phyloP scores from a whole-genome alignment of 306 rosid genomes.

The Quercus alba region DNA sequence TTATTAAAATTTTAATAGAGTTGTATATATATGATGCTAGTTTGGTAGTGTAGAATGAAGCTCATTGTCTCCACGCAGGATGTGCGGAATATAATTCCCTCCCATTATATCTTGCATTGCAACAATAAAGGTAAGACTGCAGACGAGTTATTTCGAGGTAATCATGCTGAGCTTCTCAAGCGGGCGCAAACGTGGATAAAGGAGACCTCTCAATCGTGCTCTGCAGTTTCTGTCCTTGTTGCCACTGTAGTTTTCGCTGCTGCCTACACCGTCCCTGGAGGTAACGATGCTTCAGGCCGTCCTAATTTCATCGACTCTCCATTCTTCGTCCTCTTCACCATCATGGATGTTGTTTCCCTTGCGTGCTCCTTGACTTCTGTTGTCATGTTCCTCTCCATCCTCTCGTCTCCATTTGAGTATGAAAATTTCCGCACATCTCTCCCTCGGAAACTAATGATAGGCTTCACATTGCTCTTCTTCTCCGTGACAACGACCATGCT shows the following conservation, averaged over 20 bases:
- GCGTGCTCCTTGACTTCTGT: not conserved
- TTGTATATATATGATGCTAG: no score
- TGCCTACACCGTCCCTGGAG: not conserved
- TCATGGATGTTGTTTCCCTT: not conserved
- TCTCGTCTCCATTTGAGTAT: not conserved
- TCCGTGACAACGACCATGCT: not conserved
- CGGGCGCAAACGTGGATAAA: not conserved
- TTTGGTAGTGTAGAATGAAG: no score
- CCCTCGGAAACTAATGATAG: not conserved
- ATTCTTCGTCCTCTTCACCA: not conserved
- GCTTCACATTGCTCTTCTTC: not conserved
- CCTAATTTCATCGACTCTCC: not conserved
- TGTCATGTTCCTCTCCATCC: not conserved
- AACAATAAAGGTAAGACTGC: not conserved
- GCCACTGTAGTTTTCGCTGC: constrained; percentile 6
- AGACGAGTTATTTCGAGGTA: not conserved
- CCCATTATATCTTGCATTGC: not conserved
- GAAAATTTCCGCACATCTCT: not conserved
- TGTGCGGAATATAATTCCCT: not conserved
- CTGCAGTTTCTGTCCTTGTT: not conserved
- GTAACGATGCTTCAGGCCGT: not conserved
- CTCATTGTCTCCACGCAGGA: not conserved
- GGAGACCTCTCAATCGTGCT: not conserved
- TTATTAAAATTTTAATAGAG: no score
- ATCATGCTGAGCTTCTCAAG: not conserved